Evolutionary conservation across 208 protist species (phyloP), one percentile per base, ranked within the genome.

Genomic region (Herpetomonas tarakana): DNA sequence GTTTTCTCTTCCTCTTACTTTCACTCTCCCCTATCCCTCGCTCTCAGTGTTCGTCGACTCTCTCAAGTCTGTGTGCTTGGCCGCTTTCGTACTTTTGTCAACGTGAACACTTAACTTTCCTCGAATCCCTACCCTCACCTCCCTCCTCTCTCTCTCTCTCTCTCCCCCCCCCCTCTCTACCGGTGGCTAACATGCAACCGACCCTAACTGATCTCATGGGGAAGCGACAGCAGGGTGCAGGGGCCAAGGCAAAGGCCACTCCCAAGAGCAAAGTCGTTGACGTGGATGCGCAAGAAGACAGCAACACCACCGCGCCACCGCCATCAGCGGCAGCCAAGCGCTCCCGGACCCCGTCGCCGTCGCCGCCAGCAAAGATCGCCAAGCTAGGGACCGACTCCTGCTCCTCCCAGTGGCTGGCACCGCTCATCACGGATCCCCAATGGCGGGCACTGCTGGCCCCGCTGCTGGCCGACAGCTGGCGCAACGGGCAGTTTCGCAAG

Each of bases 361-460:
- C 51, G n/a, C 26, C n/a, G 2, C 38, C 6, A 53, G 44, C 44
- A 62, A 26, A 30, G 28, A 28, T 1, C 22, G 26, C 18, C 24
- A 22, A 14, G 19, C 51, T 12, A 6, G 18, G 6, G n/a, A n/a
- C n/a, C n/a, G n/a, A n/a, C n/a, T n/a, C 26, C 44, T 29, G 28
- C 55, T 26, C 49, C 16, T 44, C 46, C 24, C 52, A 25, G 24
- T 81, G 77, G 71, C 71, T 94, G 29, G 58, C 62, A 2, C 63
- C 39, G 14, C 76, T 89, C 27, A 68, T 94, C 46, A 62, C 55
- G 16, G 69, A 73, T 35, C 56, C 69, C 0, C 53, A 68, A 50
- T 94, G 88, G 86, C 47, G 58, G 28, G n/a, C 18, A 6, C 86
- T 89, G 58, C 75, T 94, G 24, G 38, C 62, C 0, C 85, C 85